Percentiles rank a stretch among this genome's conserved stretches.
Conservation (phyloP, 768 basidiomycete species). For the Termitomyces heimii region DNA sequence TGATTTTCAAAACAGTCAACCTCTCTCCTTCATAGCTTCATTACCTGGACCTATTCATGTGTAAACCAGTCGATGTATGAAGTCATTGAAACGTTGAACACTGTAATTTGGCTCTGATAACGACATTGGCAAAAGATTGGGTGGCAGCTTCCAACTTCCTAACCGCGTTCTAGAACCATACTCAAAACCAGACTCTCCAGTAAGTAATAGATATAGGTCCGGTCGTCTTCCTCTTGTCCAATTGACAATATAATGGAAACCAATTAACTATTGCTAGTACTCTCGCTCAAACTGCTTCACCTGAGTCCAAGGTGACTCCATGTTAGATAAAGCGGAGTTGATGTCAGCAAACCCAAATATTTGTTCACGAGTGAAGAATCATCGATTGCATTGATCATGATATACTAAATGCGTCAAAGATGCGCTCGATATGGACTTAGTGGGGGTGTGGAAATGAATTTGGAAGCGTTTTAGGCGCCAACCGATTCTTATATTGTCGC, state of each 20-base stretch:
- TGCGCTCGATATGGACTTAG: not conserved
- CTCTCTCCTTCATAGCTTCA: not conserved
- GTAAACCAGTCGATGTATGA: not conserved
- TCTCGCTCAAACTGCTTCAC: not conserved
- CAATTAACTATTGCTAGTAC: not conserved
- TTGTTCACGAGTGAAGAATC: not conserved
- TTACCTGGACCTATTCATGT: not conserved
- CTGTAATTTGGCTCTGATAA: not conserved
- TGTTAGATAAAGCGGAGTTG: slow-evolving; percentile 3
- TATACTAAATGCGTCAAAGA: not conserved
- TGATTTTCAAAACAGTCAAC: not conserved
- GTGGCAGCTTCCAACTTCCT: not conserved
- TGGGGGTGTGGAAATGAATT: not conserved
- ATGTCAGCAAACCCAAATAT: not conserved
- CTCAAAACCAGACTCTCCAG: not conserved
- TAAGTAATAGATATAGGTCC: not conserved
- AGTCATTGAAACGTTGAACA: not conserved
- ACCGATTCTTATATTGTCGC: no score
- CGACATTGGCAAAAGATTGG: not conserved
- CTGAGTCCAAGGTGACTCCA: not conserved
- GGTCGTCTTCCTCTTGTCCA: not conserved
- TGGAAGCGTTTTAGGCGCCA: not conserved
- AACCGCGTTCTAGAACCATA: not conserved
- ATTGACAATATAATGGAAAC: not conserved
- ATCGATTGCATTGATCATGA: not conserved